phyloP scores from a whole-genome alignment of 1,284 basidiomycete genomes.

The Rugosomyces carneus region DNA sequence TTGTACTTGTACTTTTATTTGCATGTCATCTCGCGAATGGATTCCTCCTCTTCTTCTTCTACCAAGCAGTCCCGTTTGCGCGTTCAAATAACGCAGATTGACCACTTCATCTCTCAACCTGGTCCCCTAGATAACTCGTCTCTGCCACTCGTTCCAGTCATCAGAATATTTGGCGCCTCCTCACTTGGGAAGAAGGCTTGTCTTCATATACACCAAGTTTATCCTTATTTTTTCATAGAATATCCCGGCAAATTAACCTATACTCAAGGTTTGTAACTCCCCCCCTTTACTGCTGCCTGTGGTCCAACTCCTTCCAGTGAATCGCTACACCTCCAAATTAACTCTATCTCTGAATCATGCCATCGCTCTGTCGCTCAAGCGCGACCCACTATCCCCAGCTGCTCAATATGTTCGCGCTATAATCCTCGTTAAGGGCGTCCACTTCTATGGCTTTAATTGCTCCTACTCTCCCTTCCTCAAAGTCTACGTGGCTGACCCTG shows the following conservation, averaged over 20 bases:
- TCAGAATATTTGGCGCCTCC: constrained; percentile 85
- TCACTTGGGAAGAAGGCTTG: constrained; percentile 77
- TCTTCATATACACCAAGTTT: constrained; percentile 86
- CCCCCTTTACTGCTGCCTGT: neutral
- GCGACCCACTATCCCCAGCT: constrained; percentile 48
- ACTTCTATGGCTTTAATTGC: constrained; percentile 94
- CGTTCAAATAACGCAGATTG: constrained; percentile 64
- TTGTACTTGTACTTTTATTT: neutral
- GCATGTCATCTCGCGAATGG: constrained; percentile 2
- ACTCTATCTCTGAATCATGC: constrained; percentile 74
- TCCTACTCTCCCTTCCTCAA: constrained; percentile 89
- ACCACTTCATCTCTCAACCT: constrained; percentile 49
- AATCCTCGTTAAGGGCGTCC: constrained; percentile 87
- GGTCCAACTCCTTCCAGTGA: constrained; percentile 40
- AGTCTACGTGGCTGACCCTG: constrained; percentile 73
- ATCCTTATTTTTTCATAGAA: constrained; percentile 75
- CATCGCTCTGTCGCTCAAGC: constrained; percentile 65
- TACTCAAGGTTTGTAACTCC: constrained; percentile 26
- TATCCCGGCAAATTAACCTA: constrained; percentile 55
- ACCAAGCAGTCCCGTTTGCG: constrained; percentile 30
- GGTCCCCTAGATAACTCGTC: constrained; percentile 59
- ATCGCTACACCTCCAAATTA: constrained; percentile 60
- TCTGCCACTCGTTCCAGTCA: constrained; percentile 66
- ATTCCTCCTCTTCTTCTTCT: constrained; percentile 4
- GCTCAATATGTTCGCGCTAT: constrained; percentile 66